phyloP scores from a whole-genome alignment of 306 rosid species.

The Albizia julibrissin region DNA sequence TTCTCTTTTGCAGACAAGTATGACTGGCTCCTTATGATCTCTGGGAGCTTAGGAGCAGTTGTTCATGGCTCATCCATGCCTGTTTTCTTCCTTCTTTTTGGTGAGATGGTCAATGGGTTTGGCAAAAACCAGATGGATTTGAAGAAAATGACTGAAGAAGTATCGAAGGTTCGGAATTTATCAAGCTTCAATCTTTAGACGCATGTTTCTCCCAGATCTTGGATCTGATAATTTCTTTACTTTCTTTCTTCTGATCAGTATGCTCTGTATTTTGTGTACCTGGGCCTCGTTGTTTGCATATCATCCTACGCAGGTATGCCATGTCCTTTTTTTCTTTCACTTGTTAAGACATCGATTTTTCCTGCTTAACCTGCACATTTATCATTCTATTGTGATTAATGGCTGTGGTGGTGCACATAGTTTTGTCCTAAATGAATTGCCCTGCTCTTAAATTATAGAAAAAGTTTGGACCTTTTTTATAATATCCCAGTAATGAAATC shows the following conservation, averaged over 20 bases:
- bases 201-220: conserved; percentile 47
- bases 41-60: conserved; percentile 88
- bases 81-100: conserved; percentile 87
- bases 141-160: conserved; percentile 88
- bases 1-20: conserved; percentile 94
- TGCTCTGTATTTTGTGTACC: conserved; percentile 89
- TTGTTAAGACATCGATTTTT: conserved; percentile 24
- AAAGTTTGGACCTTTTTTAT: neutral
- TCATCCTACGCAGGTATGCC: conserved; percentile 91
- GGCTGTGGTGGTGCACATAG: neutral
- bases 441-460: neutral
- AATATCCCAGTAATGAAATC: neutral
- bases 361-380: conserved; percentile 5
- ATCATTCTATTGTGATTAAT: neutral
- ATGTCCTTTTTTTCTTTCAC: conserved; percentile 9
- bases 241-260: conserved; percentile 47
- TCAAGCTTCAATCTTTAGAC: neutral
- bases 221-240: conserved; percentile 31
- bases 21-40: conserved; percentile 73
- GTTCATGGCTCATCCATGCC: conserved; percentile 99
- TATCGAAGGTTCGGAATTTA: conserved; percentile 59
- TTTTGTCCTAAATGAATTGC: neutral
- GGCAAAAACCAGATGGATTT: conserved; percentile 88
- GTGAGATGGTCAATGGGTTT: conserved; percentile 96
- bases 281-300: conserved; percentile 86